phyloP scores from a whole-genome alignment of 2,329 filamentous ascomycete species.

The Cladorrhinum sp. region DNA sequence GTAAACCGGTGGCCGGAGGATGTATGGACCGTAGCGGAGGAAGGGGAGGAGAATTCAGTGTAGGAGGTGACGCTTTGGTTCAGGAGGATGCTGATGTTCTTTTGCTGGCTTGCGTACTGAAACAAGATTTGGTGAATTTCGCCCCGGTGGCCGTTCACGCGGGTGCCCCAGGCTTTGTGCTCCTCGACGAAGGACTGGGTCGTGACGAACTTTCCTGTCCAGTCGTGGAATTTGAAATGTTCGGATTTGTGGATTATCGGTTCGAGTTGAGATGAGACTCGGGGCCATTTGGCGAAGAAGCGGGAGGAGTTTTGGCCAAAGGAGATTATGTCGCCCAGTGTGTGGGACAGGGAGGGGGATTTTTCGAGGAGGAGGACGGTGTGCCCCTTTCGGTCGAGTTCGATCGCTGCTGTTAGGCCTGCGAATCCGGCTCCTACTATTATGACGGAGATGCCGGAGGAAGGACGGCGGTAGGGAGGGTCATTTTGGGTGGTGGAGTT shows the following conservation, averaged over 20 bases:
- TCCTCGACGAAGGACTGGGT: slow-evolving; percentile 36
- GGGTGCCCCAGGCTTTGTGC: slow-evolving; percentile 38
- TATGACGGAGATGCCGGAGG: slow-evolving; percentile 40
- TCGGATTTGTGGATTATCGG: slow-evolving; percentile 47
- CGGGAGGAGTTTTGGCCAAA: slow-evolving; percentile 57
- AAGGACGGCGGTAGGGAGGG: slow-evolving; percentile 14
- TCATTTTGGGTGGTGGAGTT: background rate
- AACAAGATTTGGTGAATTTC: slow-evolving; percentile 51
- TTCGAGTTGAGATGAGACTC: slow-evolving; percentile 46
- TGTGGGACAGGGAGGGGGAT: slow-evolving; percentile 40
- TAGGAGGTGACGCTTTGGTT: slow-evolving; percentile 43
- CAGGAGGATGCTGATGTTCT: slow-evolving; percentile 44
- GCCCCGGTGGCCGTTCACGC: slow-evolving; percentile 54
- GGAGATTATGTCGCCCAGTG: slow-evolving; percentile 48
- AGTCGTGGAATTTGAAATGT: slow-evolving; percentile 38
- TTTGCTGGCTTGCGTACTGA: slow-evolving; percentile 43
- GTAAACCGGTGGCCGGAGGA: slow-evolving; percentile 38
- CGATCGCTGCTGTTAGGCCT: slow-evolving; percentile 55
- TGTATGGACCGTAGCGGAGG: slow-evolving; percentile 40
- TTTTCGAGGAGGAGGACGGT: slow-evolving; percentile 45
- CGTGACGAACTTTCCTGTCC: slow-evolving; percentile 48
- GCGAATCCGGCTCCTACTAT: slow-evolving; percentile 53
- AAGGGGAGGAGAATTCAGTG: slow-evolving; percentile 40
- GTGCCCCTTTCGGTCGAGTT: slow-evolving; percentile 55
- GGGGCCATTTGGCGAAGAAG: slow-evolving; percentile 55